Percentiles rank a stretch among this genome's conserved stretches.
Evolutionary conservation across 1,284 basidiomycete species (phyloP).

Genomic region (Entoloma clypeatum): DNA sequence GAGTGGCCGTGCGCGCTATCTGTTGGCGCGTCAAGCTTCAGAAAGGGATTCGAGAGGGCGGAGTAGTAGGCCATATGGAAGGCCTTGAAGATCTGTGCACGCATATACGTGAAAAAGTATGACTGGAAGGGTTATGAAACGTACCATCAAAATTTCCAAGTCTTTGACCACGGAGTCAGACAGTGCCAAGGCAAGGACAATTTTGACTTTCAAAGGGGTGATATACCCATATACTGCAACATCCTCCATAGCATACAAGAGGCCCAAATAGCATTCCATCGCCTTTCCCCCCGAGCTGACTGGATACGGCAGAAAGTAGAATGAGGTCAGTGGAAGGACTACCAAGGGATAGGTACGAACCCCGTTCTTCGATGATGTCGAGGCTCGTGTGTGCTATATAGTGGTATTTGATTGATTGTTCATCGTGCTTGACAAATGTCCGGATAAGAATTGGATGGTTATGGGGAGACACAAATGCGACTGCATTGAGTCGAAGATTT

Average conservation of each 20-base stretch:
- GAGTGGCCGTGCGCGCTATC: conserved; percentile 51
- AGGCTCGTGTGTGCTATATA: conserved; percentile 79
- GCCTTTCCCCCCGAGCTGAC: conserved; percentile 52
- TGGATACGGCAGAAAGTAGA: too few relatives aligned
- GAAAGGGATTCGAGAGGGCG: conserved; percentile 74
- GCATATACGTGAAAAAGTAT: conserved; percentile 1
- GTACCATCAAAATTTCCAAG: conserved; percentile 63
- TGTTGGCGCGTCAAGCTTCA: conserved; percentile 50
- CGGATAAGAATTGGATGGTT: conserved; percentile 77
- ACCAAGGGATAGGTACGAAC: too few relatives aligned
- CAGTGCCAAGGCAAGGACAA: conserved; percentile 68
- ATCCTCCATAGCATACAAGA: conserved; percentile 78
- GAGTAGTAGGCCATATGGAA: conserved; percentile 78
- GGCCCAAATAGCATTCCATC: conserved; percentile 71
- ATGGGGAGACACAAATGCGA: conserved; percentile 76
- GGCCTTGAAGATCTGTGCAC: conserved; percentile 68
- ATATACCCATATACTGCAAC: conserved; percentile 82
- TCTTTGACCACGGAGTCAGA: conserved; percentile 78
- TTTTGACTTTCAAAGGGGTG: conserved; percentile 77
- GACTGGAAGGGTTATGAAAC: conserved; percentile 18
- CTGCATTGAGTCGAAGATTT: conserved; percentile 66
- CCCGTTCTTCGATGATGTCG: conserved; percentile 78
- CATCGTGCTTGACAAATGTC: conserved; percentile 63
- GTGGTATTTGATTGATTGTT: conserved; percentile 68
- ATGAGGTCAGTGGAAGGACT: too few relatives aligned